These are phyloP conservation scores for Diaporthe sp. DNA, from an alignment of 2,329 filamentous ascomycete genomes.

Conservation along the genomic window DNA sequence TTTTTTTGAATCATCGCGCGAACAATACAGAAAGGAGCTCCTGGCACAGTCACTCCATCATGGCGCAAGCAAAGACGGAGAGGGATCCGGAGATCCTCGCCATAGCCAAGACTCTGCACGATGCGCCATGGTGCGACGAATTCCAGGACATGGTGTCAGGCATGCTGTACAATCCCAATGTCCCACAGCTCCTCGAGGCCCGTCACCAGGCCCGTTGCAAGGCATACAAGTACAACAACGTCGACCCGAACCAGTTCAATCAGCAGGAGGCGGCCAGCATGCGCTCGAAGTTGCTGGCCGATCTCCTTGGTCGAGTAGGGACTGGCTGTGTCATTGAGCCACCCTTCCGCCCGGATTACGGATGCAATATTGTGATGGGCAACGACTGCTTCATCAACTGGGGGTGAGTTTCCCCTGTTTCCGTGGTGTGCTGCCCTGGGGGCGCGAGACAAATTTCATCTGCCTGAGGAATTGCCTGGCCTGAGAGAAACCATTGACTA, in stretches of 20 bases:
- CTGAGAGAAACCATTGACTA: too few relatives aligned
- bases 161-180: conserved; percentile 68
- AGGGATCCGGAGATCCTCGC: conserved; percentile 1
- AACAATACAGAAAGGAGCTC: not conserved
- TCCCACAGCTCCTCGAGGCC: conserved; percentile 59
- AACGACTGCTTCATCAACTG: not conserved
- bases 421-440: not conserved
- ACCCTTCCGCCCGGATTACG: conserved; percentile 73
- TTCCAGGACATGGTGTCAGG: conserved; percentile 75
- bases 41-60: not conserved
- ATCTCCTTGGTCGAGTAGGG: conserved; percentile 64
- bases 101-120: conserved; percentile 49
- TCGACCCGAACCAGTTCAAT: conserved; percentile 55
- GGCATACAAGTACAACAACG: conserved; percentile 69
- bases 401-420: not conserved
- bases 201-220: conserved; percentile 66
- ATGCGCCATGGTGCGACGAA: conserved; percentile 69
- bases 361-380: conserved; percentile 67
- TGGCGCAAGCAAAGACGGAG: conserved; percentile 12
- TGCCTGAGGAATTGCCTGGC: too few relatives aligned
- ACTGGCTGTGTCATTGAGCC: conserved; percentile 70
- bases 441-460: not conserved
- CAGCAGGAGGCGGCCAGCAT: conserved; percentile 48
- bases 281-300: conserved; percentile 59
- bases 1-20: too few relatives aligned